phyloP scores from a whole-genome alignment of 805 yeast genomes.

The Myxozyma lipomycoides region DNA sequence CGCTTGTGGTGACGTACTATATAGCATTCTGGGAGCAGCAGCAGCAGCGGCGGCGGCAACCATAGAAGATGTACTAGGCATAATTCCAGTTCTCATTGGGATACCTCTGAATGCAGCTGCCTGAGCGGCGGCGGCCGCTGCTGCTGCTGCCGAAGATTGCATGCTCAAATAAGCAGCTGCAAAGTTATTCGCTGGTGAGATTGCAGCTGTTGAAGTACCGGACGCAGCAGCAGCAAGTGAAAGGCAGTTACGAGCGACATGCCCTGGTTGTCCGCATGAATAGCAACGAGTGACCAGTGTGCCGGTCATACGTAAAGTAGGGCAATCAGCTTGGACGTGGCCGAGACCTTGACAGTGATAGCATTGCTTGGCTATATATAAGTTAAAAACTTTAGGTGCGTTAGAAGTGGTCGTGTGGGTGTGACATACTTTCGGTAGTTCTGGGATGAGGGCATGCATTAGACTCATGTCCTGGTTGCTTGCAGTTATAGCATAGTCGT shows the following conservation, averaged over 20 bases:
- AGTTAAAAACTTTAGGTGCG: not conserved
- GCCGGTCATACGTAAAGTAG: constrained; percentile 50
- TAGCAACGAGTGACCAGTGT: constrained; percentile 63
- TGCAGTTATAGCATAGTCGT: constrained; percentile 90
- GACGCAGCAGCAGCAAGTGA: constrained; percentile 27
- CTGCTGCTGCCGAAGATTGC: constrained; percentile 22
- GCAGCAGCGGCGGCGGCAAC: not conserved
- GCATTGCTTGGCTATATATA: constrained; percentile 26
- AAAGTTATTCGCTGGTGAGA: constrained; percentile 18
- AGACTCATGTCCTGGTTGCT: constrained; percentile 79
- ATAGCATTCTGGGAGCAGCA: constrained; percentile 5
- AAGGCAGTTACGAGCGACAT: constrained; percentile 71
- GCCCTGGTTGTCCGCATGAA: constrained; percentile 75
- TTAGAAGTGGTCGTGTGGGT: not conserved
- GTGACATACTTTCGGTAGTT: constrained; percentile 61
- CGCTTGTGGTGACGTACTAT: not conserved
- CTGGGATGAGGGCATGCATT: constrained; percentile 83
- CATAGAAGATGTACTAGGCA: constrained; percentile 18
- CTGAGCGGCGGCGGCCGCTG: constrained; percentile 26
- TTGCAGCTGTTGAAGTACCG: constrained; percentile 24
- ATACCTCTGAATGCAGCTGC: constrained; percentile 28
- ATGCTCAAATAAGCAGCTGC: constrained; percentile 31
- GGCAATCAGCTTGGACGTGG: constrained; percentile 81
- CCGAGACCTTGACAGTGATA: constrained; percentile 88
- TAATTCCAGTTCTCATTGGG: constrained; percentile 26